phyloP scores from a whole-genome alignment of 23 red algal species.

The Agarophyton chilense region DNA sequence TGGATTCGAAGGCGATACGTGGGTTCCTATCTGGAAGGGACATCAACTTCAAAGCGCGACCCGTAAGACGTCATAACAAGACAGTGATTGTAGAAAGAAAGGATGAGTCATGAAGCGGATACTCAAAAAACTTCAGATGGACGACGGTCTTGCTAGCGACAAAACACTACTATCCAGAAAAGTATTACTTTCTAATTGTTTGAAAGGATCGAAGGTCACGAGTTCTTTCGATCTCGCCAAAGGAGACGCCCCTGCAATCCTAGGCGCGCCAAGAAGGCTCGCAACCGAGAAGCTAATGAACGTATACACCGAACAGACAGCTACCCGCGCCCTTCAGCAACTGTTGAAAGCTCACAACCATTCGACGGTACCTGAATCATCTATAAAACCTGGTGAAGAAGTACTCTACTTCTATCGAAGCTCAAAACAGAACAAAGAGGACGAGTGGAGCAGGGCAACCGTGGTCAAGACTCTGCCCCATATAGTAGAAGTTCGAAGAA shows the following conservation, averaged over 20 bases:
- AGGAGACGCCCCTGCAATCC: constrained; percentile 4
- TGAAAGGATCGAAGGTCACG: constrained; percentile 14
- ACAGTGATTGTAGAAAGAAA: constrained; percentile 44
- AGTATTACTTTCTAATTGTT: constrained; percentile 25
- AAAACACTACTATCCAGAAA: not conserved
- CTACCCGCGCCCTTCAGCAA: not conserved
- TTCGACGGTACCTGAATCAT: not conserved
- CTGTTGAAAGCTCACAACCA: not conserved
- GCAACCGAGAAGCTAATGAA: not conserved
- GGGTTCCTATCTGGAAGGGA: not conserved
- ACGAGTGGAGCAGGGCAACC: not conserved
- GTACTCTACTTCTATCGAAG: not conserved
- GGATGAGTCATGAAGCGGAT: constrained; percentile 5
- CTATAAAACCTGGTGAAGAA: not conserved
- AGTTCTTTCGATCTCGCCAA: constrained; percentile 26
- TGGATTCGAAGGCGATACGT: not conserved
- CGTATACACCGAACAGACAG: constrained; percentile 10
- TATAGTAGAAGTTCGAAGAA: not conserved
- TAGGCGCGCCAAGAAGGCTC: not conserved
- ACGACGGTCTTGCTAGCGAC: not conserved
- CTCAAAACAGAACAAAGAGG: not conserved
- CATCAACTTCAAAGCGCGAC: constrained; percentile 17
- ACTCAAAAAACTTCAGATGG: not conserved
- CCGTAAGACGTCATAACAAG: constrained; percentile 34
- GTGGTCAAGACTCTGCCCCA: not conserved